Evolutionary conservation across 1,284 basidiomycete genomes (phyloP), one percentile per base, ranked within the genome.

Genomic region (Ustilago esculenta): DNA sequence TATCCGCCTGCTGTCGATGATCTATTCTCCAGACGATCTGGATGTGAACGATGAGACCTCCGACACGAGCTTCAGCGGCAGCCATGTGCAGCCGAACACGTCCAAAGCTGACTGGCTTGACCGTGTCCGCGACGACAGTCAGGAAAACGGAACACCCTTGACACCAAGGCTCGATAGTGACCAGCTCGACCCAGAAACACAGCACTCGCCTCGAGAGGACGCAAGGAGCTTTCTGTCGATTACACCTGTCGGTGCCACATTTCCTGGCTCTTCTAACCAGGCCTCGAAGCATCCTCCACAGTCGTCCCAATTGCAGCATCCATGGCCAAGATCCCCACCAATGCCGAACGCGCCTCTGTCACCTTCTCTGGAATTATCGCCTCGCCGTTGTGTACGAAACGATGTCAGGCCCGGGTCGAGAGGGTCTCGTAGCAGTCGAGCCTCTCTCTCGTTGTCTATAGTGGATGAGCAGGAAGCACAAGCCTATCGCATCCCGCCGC

Each of bases 1-100:
- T 4, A 81, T 83, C 30, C 61, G 72, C 9, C 68, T 83, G 61
- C 71, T 83, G 35, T 73, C 76, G 7, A 61, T 76, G 49, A 81
- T 82, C 65, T 69, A 70, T 27, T 60, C 64, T 5, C 72, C 73
- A 3, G 54, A 58, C 8, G 57, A 51, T 10, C 21, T 49, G 4
- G 55, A 53, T 23, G 17, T 21, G 12, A 15, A 43, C 21, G 54
- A 48, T 9, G 45, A 60, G 33, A 49, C 33, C 12, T 43, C 23
- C 6, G 64, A 63, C 17, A 45, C 54, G 11, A 53, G 50, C 41
- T 59, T 49, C 41, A 45, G 41, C 49, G 42, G 50, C 53, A 34
- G 23, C 24, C n/a, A n/a, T n/a, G 42, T 56, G 21, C 53, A 48
- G 4, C 41, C 27, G 5, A 15, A 20, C 30, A 33, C 54, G 20